Evolutionary conservation across 2,329 filamentous ascomycete species (phyloP), one percentile per base, ranked within the genome.

Genomic region (Sclerotinia sclerotiorum): DNA sequence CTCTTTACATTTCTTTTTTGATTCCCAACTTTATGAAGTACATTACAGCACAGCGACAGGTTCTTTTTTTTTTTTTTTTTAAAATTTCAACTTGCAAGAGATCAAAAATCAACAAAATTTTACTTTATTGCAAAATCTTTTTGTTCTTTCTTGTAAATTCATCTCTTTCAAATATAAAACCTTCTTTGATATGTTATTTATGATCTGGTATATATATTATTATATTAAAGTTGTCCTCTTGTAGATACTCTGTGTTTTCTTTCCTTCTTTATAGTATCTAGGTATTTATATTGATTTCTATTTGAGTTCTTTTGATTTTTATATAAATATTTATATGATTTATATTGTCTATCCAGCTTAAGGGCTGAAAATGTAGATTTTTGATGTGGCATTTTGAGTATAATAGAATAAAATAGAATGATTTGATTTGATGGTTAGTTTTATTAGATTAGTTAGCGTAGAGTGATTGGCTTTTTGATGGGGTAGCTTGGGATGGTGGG

Each of bases 81-180:
- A 49, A 66, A 66, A 58, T 24, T 58, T 46, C 63, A 58, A 46
- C 52, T 66, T 66, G 63, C 63, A 58, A 66, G 63, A 66, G 63
- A 66, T 17, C 10, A 35, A 21, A 66, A 58, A 49, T n/a, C 29
- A 44, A 21, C 32, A 44, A 62, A 62, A 51, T 51, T 35, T 27
- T 39, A 62, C 29, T 39, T 62, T 35, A 32, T 61, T 61, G 13
- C 29, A 49, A 32, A 48, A 21, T 7, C 24, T 46, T 61, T 21
- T n/a, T 24, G 3, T 27, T 39, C n/a, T 39, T 57, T 24, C 29
- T 51, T 62, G 60, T 62, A 62, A 39, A 42, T 24, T 56, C 27
- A 21, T 51, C 17, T 21, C 7, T 39, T 49, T 27, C 46, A 39
- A 49, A 17, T 29, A 27, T 3, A 24, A 39, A 21, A 49, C 7